Base-by-base conservation (phyloP, 2,329 filamentous ascomycete species). In the Camillea tinctor region DNA sequence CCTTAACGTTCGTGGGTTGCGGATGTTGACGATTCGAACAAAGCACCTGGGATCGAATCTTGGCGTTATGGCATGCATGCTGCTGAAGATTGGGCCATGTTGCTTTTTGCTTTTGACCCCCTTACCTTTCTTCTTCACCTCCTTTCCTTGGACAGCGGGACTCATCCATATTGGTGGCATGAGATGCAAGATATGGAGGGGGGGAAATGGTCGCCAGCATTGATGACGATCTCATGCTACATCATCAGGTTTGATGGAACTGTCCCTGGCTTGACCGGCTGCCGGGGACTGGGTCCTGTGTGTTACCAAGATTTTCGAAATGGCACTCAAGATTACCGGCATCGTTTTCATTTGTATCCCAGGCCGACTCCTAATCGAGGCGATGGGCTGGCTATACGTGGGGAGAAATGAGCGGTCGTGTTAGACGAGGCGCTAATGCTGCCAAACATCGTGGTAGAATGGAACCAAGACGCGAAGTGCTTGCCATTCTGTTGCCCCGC, bases 121-220 rank as follows among this genome's bases (percentile, higher is more conserved):
- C 63, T 72, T 72, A 67, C 76, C 70, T 60, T 70, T 73, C 57
- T 60, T 68, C 7, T 65, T 68, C 21, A 56, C 66, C 51, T 55
- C 65, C 59, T 72, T n/a, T 75, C 64, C 67, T 79, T 44, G n/a
- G 36, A 44, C n/a, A 44, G 17, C 36, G 36, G 36, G 26, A 30
- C 24, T 9, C 2, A 30, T n/a, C 36, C 13, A n/a, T n/a, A n/a
- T 15, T 44, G 36, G 36, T n/a, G 36, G 36, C 36, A 44, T 44
- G 36, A 44, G n/a, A n/a, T 44, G 36, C 36, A 44, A 15, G 36
- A 17, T 15, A n/a, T 44, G 36, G 36, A 9, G 26, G 26, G 8
- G 26, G 13, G 11, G 6, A 44, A n/a, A n/a, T n/a, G n/a, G 36
- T 44, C 36, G 36, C 36, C 36, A 44, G 17, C 36, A 44, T 17